Evolutionary conservation across 2,329 filamentous ascomycete genomes (phyloP), one percentile per base, ranked within the genome.

Genomic region (Colletotrichum coccodes): DNA sequence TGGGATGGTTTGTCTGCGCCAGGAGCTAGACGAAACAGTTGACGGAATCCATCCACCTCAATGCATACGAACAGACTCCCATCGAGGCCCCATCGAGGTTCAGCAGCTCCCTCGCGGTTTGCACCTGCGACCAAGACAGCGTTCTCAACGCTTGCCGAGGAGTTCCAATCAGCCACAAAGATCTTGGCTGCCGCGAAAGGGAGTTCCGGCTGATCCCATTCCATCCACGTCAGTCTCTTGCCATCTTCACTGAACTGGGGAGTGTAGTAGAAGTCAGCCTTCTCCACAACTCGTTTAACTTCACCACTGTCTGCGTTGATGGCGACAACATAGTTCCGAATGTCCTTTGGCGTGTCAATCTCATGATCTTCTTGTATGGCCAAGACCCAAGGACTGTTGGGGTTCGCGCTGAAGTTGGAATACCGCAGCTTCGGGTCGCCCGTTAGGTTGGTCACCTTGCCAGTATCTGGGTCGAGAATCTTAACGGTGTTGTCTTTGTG

Each of bases 141-240:
- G 18, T 80, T 77, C 4, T 71, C 71, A 11, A 84, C 60, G 3
- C 73, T 73, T 0, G 77, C 79, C 49, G 77, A 72, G 1, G 59
- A 59, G 14, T 76, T 53, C 80, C 84, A 87, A 8, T 81, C 77
- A 0, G 82, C 85, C 52, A 79, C 72, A 71, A 80, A 81, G 1
- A 88, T 73, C 62, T 82, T 79, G 2, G 81, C 82, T 1, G 81
- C 81, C 1, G 82, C 82, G 78, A 86, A 89, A 0, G 85, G 84
- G 76, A 89, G 81, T 56, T 85, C 80, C 0, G 86, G 86, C 70
- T 87, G 85, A 21, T 84, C 77, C 86, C 86, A 89, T 67, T 88
- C 82, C 14, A 85, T 77, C 86, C 86, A 89, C n/a, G 76, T 80
- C 30, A 87, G 71, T 57, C 79, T 81, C 7, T 74, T 78, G 1